phyloP scores from a whole-genome alignment of 768 basidiomycete genomes.

The Collybia sordida region DNA sequence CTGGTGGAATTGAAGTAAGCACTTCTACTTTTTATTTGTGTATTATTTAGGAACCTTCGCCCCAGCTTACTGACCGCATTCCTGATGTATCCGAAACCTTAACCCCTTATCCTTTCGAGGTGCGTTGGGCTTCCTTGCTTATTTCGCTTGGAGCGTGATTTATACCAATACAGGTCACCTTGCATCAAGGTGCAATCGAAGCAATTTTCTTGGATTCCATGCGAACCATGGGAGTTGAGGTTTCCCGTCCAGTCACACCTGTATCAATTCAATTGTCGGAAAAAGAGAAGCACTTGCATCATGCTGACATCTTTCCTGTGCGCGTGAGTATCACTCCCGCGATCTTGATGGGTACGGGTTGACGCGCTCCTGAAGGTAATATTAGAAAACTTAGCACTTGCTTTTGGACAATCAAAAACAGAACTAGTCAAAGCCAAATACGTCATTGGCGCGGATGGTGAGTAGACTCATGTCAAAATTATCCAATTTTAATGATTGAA shows the following conservation, averaged over 20 bases:
- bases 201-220: slow-evolving; percentile 58
- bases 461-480: slow-evolving; percentile 4
- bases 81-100: slow-evolving; percentile 60
- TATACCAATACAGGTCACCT: slow-evolving; percentile 38
- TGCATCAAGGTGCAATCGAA: slow-evolving; percentile 68
- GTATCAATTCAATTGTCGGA: slow-evolving; percentile 45
- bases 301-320: slow-evolving; percentile 38
- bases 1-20: slow-evolving; percentile 61
- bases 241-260: slow-evolving; percentile 51
- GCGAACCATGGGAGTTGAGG: slow-evolving; percentile 41
- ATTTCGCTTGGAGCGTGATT: background rate
- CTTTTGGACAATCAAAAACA: slow-evolving; percentile 31
- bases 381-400: slow-evolving; percentile 38
- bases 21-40: background rate
- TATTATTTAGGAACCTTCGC: background rate
- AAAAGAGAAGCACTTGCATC: slow-evolving; percentile 37
- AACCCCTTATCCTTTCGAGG: slow-evolving; percentile 75
- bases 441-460: slow-evolving; percentile 76
- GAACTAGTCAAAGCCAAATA: slow-evolving; percentile 72
- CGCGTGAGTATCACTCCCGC: slow-evolving; percentile 24
- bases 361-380: slow-evolving; percentile 32
- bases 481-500: slow-evolving; percentile 1
- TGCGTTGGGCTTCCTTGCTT: slow-evolving; percentile 16
- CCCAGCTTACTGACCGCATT: slow-evolving; percentile 60
- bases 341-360: background rate